phyloP scores from a whole-genome alignment of 2,329 filamentous ascomycete genomes.

The Fusarium scirpi region DNA sequence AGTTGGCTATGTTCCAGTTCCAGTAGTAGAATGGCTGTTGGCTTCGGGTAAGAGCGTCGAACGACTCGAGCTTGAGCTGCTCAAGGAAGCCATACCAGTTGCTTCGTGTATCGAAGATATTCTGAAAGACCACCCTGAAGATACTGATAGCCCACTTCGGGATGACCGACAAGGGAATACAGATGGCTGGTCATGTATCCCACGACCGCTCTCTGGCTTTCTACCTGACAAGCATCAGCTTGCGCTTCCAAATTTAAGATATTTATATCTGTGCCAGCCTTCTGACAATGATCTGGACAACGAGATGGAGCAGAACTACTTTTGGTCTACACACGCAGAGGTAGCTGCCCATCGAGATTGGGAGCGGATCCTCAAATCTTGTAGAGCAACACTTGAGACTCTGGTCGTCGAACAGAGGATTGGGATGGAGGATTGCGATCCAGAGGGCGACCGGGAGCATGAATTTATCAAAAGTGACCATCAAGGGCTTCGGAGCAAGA shows the following conservation, averaged over 20 bases:
- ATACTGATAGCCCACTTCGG: background rate
- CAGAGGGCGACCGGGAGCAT: background rate
- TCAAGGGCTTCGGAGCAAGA: background rate
- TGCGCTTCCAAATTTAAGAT: background rate
- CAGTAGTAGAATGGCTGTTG: background rate
- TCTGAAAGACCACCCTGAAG: background rate
- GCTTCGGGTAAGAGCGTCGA: background rate
- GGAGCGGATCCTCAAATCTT: background rate
- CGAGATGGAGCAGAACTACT: background rate
- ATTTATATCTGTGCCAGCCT: conserved; percentile 1
- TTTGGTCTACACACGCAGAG: background rate
- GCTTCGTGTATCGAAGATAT: background rate
- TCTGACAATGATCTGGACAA: background rate
- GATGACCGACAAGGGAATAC: background rate
- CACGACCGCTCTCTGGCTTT: conserved; percentile 1
- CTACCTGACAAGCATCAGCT: background rate
- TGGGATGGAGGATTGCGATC: background rate
- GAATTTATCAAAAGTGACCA: background rate
- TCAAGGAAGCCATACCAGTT: background rate
- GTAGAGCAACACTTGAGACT: background rate
- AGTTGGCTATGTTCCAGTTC: background rate
- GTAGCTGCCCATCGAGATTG: background rate
- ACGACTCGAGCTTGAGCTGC: background rate
- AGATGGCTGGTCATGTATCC: background rate
- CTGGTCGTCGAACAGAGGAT: background rate